phyloP scores from a whole-genome alignment of 208 protist genomes.

The Trypanosoma caninum region DNA sequence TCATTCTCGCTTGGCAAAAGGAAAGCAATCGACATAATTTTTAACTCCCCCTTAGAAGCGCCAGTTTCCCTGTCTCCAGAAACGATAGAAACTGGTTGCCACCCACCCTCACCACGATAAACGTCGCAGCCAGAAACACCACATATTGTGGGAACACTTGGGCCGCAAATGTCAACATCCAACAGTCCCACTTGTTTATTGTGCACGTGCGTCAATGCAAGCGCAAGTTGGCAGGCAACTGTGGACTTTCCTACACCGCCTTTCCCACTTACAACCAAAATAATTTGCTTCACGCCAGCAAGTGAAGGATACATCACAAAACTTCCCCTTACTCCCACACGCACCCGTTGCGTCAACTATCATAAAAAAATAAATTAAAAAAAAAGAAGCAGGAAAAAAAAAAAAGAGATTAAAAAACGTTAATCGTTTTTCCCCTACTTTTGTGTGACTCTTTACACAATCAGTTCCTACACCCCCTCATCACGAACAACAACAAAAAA shows the following conservation, averaged over 20 bases:
- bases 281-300: constrained; percentile 92
- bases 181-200: constrained; percentile 85
- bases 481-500: too few relatives aligned
- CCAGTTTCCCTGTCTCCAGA: not conserved
- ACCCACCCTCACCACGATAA: constrained; percentile 71
- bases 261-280: constrained; percentile 99
- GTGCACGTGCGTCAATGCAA: constrained; percentile 75
- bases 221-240: constrained; percentile 96
- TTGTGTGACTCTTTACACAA: not conserved
- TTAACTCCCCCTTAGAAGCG: constrained; percentile 27
- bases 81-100: constrained; percentile 71
- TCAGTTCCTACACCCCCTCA: too few relatives aligned
- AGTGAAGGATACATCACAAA: constrained; percentile 23
- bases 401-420: not conserved
- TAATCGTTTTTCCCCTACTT: not conserved
- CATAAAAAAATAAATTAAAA: not conserved
- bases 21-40: constrained; percentile 98
- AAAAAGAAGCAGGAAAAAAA: not conserved
- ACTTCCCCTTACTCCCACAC: not conserved
- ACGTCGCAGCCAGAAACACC: constrained; percentile 93
- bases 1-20: constrained; percentile 94
- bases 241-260: constrained; percentile 99
- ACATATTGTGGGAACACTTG: constrained; percentile 96
- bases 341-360: not conserved
- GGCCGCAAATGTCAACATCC: constrained; percentile 93